A percentile compares a stretch with the other conserved stretches of the same genome.
Evolutionary conservation across 495 filamentous ascomycete species (phyloP).

Genomic region (Letharia lupina): DNA sequence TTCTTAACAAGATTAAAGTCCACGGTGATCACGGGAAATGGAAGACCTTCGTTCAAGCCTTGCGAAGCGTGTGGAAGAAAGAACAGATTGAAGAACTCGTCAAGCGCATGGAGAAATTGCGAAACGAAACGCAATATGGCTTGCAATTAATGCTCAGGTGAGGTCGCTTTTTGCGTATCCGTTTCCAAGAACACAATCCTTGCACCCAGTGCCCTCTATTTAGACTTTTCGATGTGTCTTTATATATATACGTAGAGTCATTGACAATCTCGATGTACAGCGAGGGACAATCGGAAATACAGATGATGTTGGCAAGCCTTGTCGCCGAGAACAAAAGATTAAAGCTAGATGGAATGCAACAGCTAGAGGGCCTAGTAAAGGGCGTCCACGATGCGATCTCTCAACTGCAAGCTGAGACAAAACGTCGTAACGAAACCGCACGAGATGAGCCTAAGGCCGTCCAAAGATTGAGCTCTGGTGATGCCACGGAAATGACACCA

Average conservation of each 20-base stretch:
- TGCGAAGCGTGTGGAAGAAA: conserved; percentile 19
- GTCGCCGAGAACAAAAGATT: background rate
- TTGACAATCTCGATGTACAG: background rate
- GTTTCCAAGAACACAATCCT: too few species aligned
- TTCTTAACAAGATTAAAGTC: conserved; percentile 12
- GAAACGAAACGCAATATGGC: conserved; percentile 7
- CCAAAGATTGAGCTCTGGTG: background rate
- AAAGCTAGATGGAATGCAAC: background rate
- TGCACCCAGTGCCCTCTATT: too few species aligned
- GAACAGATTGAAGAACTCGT: conserved; percentile 21
- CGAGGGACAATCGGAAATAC: background rate
- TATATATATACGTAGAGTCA: too few species aligned
- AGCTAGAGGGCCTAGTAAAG: background rate
- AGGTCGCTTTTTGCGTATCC: background rate
- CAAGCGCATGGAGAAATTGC: conserved; percentile 21
- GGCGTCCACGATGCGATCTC: background rate
- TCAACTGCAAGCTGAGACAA: background rate
- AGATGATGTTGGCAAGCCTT: background rate
- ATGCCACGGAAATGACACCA: background rate
- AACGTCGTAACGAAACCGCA: background rate
- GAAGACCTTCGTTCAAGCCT: conserved; percentile 14
- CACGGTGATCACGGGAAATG: conserved; percentile 9
- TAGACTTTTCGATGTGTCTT: too few species aligned
- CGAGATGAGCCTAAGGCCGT: too few species aligned
- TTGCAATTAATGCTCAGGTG: conserved; percentile 23